Base-by-base conservation (phyloP, 2,329 filamentous ascomycete species). In the Tolypocladium paradoxum region DNA sequence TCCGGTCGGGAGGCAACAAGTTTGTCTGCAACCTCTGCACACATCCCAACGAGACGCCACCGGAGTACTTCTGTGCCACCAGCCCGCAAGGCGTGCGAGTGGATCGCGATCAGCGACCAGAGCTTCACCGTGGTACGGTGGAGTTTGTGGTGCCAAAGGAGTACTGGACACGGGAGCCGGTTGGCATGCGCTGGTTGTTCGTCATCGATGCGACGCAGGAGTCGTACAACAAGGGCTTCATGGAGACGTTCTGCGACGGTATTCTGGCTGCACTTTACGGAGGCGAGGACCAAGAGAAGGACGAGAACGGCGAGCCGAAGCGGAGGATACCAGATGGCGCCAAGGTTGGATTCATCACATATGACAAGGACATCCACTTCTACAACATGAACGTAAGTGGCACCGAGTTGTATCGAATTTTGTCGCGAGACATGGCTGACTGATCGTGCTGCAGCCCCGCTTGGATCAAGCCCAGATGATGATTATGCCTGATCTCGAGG, bases 1-100 rank as follows among this genome's bases (percentile, higher is more conserved):
- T 99, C 77, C 82, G 87, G 55, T 86, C 87, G 18, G 92, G 92
- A 37, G 93, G 93, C 54, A 96, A 92, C 73, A 96, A 95, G 68
- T 95, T 96, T 67, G 90, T 96, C 51, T 99, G 93, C 75, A 99
- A 99, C 66, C 88, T 99, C 72, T 99, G 93, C 73, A 93, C 88
- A 24, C 95, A 97, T 68, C 90, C 93, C 49, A 99, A 97, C 67
- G 93, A 99, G 64, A 95, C 95, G 0, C 76, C 90, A 0, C 73
- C 88, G 1, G 92, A 96, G 65, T 99, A 99, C 70, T 99, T 95
- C 68, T 87, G 89, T 52, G 91, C 93, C 20, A 90, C 89, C 29
- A 92, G 89, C 62, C 89, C 89, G 5, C 85, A 89, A 53, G 93
- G 93, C 20, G 82, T 90, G 43, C 85, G 93, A 54, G 83, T 95